phyloP scores from a whole-genome alignment of 2,329 filamentous ascomycete genomes.

The Ceratocystis lukuohia region DNA sequence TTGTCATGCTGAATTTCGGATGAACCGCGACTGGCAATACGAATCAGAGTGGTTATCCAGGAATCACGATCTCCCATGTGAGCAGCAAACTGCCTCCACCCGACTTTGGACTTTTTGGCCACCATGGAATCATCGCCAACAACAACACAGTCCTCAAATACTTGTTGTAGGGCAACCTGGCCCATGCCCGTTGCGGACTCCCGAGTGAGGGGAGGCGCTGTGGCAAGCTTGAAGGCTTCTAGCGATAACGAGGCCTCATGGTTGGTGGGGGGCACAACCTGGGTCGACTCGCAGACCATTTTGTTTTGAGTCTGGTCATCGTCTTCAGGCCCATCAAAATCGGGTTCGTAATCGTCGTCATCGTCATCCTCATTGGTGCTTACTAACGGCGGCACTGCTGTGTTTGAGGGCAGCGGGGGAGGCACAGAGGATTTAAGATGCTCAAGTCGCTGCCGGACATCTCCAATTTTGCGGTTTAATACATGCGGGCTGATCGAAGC shows the following conservation, averaged over 20 bases:
- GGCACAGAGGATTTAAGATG: slow-evolving; percentile 29
- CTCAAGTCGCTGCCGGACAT: slow-evolving; percentile 17
- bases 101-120: slow-evolving; percentile 49
- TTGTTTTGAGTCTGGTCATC: slow-evolving; percentile 67
- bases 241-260: slow-evolving; percentile 42
- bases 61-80: slow-evolving; percentile 75
- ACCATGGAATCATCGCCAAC: slow-evolving; percentile 53
- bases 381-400: slow-evolving; percentile 23
- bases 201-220: slow-evolving; percentile 58
- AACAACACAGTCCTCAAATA: slow-evolving; percentile 36
- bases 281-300: slow-evolving; percentile 54
- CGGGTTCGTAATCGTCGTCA: slow-evolving; percentile 77
- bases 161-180: slow-evolving; percentile 19
- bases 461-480: slow-evolving; percentile 19
- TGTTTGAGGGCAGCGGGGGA: slow-evolving; percentile 27
- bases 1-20: slow-evolving; percentile 22
- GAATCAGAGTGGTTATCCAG: slow-evolving; percentile 78
- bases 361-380: slow-evolving; percentile 60
- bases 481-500: slow-evolving; percentile 18
- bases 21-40: slow-evolving; percentile 43
- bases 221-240: slow-evolving; percentile 65
- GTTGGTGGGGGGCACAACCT: slow-evolving; percentile 25
- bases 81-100: slow-evolving; percentile 72
- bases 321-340: slow-evolving; percentile 65
- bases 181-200: slow-evolving; percentile 28